A percentile compares a stretch with the other conserved stretches of the same genome.
Evolutionary conservation across 108 stramenopile genomes (phyloP).

Genomic region (Nannochloropsis oceanica): DNA sequence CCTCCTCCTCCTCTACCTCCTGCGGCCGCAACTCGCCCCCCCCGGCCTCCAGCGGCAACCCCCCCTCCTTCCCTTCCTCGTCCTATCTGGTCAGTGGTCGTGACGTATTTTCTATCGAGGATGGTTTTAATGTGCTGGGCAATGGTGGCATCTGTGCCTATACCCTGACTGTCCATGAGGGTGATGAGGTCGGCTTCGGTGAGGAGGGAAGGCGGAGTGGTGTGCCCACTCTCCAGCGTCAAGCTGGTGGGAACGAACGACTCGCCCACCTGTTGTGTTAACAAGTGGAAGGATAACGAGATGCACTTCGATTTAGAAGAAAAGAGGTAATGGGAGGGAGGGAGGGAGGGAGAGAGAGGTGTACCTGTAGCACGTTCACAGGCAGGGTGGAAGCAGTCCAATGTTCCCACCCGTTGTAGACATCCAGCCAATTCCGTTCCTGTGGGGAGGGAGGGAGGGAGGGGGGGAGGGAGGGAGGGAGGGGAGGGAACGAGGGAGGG

Average conservation of each 20-base stretch:
- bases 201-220: slow-evolving; percentile 31
- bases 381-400: slow-evolving; percentile 33
- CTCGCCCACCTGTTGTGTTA: neutral
- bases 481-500: neutral
- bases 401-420: slow-evolving; percentile 34
- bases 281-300: neutral
- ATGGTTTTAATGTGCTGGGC: slow-evolving; percentile 45
- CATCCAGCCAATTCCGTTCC: slow-evolving; percentile 39
- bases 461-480: neutral
- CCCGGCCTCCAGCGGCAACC: neutral
- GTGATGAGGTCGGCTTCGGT: slow-evolving; percentile 41
- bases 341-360: neutral
- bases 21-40: neutral
- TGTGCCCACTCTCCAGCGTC: slow-evolving; percentile 29
- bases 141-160: slow-evolving; percentile 51
- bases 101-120: slow-evolving; percentile 28
- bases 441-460: neutral
- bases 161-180: slow-evolving; percentile 43
- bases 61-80: neutral
- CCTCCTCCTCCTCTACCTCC: neutral
- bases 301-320: neutral
- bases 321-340: neutral
- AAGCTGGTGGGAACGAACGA: slow-evolving; percentile 3
- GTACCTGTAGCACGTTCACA: slow-evolving; percentile 1
- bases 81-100: neutral